phyloP scores from a whole-genome alignment of 768 basidiomycete species.

The Phylloporus rhodoxanthus region DNA sequence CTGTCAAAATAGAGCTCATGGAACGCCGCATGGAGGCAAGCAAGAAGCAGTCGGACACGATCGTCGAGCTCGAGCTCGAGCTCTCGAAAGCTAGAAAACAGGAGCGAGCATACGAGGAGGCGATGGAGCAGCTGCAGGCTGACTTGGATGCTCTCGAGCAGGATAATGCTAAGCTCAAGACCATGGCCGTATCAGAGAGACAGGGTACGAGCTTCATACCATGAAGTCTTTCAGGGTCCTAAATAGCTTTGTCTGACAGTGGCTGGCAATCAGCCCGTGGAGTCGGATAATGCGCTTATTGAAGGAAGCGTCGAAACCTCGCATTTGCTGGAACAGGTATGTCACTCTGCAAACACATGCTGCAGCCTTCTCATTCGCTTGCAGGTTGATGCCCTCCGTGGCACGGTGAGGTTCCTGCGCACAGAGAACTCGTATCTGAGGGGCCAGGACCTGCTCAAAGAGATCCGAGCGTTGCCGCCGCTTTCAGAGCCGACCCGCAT shows the following conservation, averaged over 20 bases:
- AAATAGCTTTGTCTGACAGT: conserved; percentile 23
- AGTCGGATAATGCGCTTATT: conserved; percentile 57
- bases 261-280: conserved; percentile 44
- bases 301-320: conserved; percentile 86
- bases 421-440: conserved; percentile 91
- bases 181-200: conserved; percentile 58
- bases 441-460: conserved; percentile 82
- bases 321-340: conserved; percentile 81
- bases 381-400: conserved; percentile 85
- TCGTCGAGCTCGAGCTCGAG: conserved; percentile 75
- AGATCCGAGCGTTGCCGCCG: conserved; percentile 68
- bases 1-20: conserved; percentile 92
- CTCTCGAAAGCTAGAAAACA: conserved; percentile 79
- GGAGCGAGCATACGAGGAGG: conserved; percentile 86
- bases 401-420: conserved; percentile 87
- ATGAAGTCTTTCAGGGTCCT: not conserved
- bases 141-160: conserved; percentile 84
- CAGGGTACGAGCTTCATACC: conserved; percentile 45
- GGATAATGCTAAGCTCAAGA: conserved; percentile 81
- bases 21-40: conserved; percentile 87
- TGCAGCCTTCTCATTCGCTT: conserved; percentile 8
- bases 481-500: conserved; percentile 48
- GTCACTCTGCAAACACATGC: conserved; percentile 6
- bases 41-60: conserved; percentile 84
- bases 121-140: conserved; percentile 86